phyloP scores from a whole-genome alignment of 331 rosid species.

The Acacia pycnantha region DNA sequence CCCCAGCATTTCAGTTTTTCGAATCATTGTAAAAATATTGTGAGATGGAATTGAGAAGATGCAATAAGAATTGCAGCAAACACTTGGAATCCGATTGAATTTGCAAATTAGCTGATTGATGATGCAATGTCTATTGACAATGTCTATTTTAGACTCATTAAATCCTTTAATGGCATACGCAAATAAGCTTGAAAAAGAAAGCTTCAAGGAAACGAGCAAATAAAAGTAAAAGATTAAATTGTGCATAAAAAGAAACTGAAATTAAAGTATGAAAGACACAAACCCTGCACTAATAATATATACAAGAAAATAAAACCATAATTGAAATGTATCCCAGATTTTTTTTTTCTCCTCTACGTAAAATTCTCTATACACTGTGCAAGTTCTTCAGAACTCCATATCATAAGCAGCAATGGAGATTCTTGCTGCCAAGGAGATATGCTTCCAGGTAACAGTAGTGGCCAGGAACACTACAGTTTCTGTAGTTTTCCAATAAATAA shows the following conservation, averaged over 20 bases:
- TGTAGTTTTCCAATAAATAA: not conserved
- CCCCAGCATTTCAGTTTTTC: not conserved
- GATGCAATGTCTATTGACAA: not conserved
- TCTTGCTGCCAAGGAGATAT: constrained; percentile 18
- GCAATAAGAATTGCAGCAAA: not conserved
- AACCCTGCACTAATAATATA: constrained; percentile 21
- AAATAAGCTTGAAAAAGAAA: constrained; percentile 9
- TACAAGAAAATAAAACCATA: constrained; percentile 23
- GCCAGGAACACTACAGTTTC: constrained; percentile 25
- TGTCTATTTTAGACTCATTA: not conserved
- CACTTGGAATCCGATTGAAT: not conserved
- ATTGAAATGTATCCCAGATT: constrained; percentile 19
- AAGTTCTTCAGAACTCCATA: constrained; percentile 24
- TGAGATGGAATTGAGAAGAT: not conserved
- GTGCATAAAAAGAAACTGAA: not conserved
- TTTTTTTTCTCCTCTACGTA: constrained; percentile 19
- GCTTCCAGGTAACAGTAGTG: not conserved
- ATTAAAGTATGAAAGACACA: not conserved
- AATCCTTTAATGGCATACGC: not conserved
- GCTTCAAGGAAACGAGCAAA: constrained; percentile 2
- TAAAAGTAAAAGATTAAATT: not conserved
- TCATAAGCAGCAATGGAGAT: constrained; percentile 2
- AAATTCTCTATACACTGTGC: constrained; percentile 35
- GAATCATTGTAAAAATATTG: not conserved
- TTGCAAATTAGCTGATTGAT: too few relatives aligned